Conservation (phyloP, 805 yeast species). For the Ogataea chonburiensis region DNA sequence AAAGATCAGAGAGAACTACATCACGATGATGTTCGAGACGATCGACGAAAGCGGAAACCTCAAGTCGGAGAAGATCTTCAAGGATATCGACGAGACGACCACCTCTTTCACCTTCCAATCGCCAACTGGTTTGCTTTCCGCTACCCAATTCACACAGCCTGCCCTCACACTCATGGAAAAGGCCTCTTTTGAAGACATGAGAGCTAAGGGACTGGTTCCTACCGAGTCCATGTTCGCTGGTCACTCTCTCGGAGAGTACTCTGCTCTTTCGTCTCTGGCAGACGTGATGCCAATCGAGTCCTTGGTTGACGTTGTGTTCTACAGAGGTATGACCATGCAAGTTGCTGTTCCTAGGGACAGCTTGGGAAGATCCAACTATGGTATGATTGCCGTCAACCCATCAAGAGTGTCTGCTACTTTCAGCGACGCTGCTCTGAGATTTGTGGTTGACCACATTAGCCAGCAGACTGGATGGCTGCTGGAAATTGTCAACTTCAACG, state of each 20-base stretch:
- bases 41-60: constrained; percentile 79
- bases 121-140: constrained; percentile 92
- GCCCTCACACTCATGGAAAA: constrained; percentile 99
- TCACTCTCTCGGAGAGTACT: constrained; percentile 98
- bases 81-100: constrained; percentile 78
- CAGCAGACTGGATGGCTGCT: constrained; percentile 87
- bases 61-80: constrained; percentile 92
- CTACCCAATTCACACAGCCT: constrained; percentile 99
- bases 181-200: constrained; percentile 97
- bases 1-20: constrained; percentile 89
- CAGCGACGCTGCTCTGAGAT: constrained; percentile 89
- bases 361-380: constrained; percentile 93
- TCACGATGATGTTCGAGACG: constrained; percentile 96
- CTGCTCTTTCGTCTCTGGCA: constrained; percentile 94
- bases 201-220: constrained; percentile 92
- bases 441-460: constrained; percentile 87
- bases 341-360: constrained; percentile 99
- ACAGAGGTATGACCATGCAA: constrained; percentile 99
- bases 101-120: constrained; percentile 86
- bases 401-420: constrained; percentile 86
- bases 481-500: constrained; percentile 97
- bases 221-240: constrained; percentile 95
- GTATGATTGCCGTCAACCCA: constrained; percentile 99
- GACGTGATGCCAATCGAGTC: constrained; percentile 99
- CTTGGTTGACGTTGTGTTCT: constrained; percentile 94